These are phyloP conservation scores for Tricholoma bakamatsutake DNA, from an alignment of 768 basidiomycete genomes.

Conservation along the genomic window DNA sequence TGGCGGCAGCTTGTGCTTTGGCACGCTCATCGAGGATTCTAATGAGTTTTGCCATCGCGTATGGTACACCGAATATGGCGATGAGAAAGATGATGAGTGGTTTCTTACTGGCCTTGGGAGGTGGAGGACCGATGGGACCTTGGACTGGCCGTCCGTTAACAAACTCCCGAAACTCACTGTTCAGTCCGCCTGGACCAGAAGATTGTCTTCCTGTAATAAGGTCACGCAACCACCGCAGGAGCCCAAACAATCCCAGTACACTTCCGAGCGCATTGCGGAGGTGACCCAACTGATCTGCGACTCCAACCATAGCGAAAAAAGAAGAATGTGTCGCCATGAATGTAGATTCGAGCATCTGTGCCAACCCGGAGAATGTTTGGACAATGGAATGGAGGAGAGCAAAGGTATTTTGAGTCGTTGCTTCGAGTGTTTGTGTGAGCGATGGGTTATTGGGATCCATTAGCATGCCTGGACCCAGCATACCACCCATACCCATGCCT, in stretches of 20 bases:
- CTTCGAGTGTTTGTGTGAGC: conserved; percentile 83
- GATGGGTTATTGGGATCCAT: conserved; percentile 51
- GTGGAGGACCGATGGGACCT: conserved; percentile 33
- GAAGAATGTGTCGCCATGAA: conserved; percentile 96
- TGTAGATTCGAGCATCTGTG: conserved; percentile 96
- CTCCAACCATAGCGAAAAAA: conserved; percentile 95
- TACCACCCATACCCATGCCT: conserved; percentile 32
- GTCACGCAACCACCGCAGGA: conserved; percentile 80
- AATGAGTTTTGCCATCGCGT: conserved; percentile 88
- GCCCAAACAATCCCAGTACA: conserved; percentile 87
- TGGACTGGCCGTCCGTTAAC: conserved; percentile 58
- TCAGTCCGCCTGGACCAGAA: conserved; percentile 30
- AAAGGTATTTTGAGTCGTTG: conserved; percentile 89
- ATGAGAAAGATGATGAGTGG: conserved; percentile 92
- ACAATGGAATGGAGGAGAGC: conserved; percentile 91
- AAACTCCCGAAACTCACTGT: conserved; percentile 73
- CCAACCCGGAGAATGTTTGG: conserved; percentile 89
- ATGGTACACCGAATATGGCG: conserved; percentile 89
- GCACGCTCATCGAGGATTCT: conserved; percentile 66
- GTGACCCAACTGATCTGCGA: conserved; percentile 91
- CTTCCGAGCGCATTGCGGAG: conserved; percentile 90
- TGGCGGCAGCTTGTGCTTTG: conserved; percentile 38
- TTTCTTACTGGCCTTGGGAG: conserved; percentile 74
- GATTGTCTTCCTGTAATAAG: conserved; percentile 39
- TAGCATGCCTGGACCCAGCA: conserved; percentile 39